A percentile compares a stretch with the other conserved stretches of the same genome.
phyloP scores from a whole-genome alignment of 306 rosid species.

The Acacia acuminata region DNA sequence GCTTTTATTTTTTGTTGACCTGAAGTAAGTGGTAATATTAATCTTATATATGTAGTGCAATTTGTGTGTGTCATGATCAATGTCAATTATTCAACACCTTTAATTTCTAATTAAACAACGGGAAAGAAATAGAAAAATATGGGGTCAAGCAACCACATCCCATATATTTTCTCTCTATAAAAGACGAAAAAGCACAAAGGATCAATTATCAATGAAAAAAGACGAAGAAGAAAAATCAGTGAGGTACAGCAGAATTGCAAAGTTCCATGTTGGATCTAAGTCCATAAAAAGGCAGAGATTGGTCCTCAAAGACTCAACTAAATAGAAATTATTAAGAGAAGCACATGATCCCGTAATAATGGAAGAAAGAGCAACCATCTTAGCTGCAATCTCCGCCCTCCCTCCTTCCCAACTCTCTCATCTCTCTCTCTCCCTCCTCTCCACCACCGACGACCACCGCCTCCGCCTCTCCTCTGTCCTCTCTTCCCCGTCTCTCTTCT shows the following conservation, averaged over 20 bases:
- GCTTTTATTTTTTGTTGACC: too few species aligned
- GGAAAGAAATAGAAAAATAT: neutral
- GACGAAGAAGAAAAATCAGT: neutral
- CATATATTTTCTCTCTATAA: neutral
- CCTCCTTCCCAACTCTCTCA: constrained; percentile 61
- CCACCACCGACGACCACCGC: constrained; percentile 50
- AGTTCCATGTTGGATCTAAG: neutral
- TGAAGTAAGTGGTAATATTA: neutral
- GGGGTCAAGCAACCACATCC: neutral
- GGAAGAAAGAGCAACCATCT: constrained; percentile 63
- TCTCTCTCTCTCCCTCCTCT: constrained; percentile 60
- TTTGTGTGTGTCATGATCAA: neutral
- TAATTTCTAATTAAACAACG: neutral
- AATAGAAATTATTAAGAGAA: constrained; percentile 1
- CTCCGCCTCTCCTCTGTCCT: constrained; percentile 71
- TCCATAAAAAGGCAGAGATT: constrained; percentile 35
- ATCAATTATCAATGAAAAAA: neutral
- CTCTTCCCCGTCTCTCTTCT: constrained; percentile 67
- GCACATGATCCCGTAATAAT: constrained; percentile 67
- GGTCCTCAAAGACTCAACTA: neutral
- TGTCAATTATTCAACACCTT: neutral
- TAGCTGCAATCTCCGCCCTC: constrained; percentile 76
- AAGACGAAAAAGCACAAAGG: neutral
- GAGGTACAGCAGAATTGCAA: neutral
- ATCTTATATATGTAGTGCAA: neutral